Conservation (phyloP, 306 rosid species). For the Vigna trinervia region DNA sequence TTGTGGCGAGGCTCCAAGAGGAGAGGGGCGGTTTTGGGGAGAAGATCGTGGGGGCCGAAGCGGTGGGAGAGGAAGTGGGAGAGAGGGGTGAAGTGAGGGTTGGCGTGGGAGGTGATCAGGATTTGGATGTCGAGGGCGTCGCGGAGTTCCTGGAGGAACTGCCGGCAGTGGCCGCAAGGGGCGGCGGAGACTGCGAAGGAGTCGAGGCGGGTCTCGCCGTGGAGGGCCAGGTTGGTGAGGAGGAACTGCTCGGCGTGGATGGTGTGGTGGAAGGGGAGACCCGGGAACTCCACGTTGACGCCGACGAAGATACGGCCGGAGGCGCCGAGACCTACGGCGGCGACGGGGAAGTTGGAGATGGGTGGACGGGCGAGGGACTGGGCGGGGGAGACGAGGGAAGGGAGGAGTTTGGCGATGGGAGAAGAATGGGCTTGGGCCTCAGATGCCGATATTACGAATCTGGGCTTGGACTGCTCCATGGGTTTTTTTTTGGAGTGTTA, state of each 20-base stretch:
- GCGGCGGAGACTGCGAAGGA: conserved; percentile 82
- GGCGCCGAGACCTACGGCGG: conserved; percentile 72
- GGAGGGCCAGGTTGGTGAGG: conserved; percentile 66
- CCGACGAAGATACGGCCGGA: conserved; percentile 89
- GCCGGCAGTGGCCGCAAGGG: conserved; percentile 98
- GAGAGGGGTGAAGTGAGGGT: conserved; percentile 53
- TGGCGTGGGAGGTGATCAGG: conserved; percentile 54
- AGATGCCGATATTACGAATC: conserved; percentile 69
- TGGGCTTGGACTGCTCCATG: conserved; percentile 29
- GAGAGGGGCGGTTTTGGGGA: conserved; percentile 60
- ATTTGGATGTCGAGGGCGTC: conserved; percentile 61
- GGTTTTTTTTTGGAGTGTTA: neutral
- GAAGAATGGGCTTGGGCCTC: conserved; percentile 54
- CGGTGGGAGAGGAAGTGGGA: conserved; percentile 65
- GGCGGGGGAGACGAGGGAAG: conserved; percentile 63
- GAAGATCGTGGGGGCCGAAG: conserved; percentile 86
- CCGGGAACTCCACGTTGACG: conserved; percentile 90
- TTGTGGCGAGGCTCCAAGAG: conserved; percentile 67
- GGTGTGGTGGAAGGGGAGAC: conserved; percentile 86
- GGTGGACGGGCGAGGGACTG: conserved; percentile 74
- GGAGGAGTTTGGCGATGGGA: conserved; percentile 60
- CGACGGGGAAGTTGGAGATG: conserved; percentile 83
- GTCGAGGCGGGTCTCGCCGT: conserved; percentile 61
- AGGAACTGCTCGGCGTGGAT: conserved; percentile 99
- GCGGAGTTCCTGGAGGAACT: conserved; percentile 85